These are phyloP conservation scores for Phaeotremella fagi DNA, from an alignment of 768 basidiomycete genomes.

Conservation along the genomic window DNA sequence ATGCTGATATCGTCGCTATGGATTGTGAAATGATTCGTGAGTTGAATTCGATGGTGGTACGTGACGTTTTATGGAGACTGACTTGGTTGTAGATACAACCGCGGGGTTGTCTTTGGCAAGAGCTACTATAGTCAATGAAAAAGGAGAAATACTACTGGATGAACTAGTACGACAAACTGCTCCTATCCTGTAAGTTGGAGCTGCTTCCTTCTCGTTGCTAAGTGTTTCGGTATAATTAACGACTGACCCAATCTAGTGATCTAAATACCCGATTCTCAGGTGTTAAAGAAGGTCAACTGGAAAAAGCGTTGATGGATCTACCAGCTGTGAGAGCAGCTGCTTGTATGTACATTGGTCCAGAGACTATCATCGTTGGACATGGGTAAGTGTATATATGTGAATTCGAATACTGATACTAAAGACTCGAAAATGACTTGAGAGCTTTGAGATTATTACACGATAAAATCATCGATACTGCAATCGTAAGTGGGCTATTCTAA, in stretches of 20 bases:
- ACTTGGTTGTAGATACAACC: conserved; percentile 64
- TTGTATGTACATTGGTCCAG: conserved; percentile 64
- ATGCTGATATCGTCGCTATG: conserved; percentile 72
- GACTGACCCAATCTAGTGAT: no score
- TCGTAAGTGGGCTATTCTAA: conserved; percentile 43
- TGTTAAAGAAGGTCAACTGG: conserved; percentile 30
- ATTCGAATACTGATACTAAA: conserved; percentile 51
- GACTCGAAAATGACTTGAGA: conserved; percentile 88
- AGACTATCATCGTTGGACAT: conserved; percentile 79
- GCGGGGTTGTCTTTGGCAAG: conserved; percentile 86
- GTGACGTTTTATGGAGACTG: neutral
- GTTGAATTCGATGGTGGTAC: neutral
- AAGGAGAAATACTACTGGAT: conserved; percentile 72
- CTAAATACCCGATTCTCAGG: conserved; percentile 67
- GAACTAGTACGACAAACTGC: conserved; percentile 47
- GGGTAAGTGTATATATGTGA: conserved; percentile 27
- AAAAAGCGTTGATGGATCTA: conserved; percentile 62
- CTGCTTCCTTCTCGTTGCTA: neutral
- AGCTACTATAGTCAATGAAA: conserved; percentile 78
- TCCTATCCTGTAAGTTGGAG: conserved; percentile 36
- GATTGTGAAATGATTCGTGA: conserved; percentile 88
- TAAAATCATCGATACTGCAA: conserved; percentile 77
- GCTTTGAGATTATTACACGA: conserved; percentile 81
- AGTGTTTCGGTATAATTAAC: conserved; percentile 44
- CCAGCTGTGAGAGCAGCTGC: conserved; percentile 63